phyloP scores from a whole-genome alignment of 225 moss, liverwort and hornwort species.

The Lunularia cruciata region DNA sequence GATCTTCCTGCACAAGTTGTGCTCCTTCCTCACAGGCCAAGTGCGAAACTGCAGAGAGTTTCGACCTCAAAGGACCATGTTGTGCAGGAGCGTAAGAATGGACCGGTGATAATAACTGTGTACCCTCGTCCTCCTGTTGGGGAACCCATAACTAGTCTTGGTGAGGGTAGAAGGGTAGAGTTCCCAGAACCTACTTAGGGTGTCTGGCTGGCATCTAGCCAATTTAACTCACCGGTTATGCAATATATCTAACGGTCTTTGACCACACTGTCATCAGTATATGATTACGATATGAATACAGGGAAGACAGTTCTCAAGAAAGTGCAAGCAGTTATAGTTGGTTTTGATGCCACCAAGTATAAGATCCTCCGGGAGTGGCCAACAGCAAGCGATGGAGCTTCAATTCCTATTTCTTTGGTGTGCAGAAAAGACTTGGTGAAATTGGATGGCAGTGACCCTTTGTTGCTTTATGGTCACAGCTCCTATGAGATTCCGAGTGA shows the following conservation, averaged over 20 bases:
- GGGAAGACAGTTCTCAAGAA: slow-evolving; percentile 76
- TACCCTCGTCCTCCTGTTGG: slow-evolving; percentile 68
- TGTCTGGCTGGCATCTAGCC: slow-evolving; percentile 61
- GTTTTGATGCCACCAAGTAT: slow-evolving; percentile 68
- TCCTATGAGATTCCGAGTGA: slow-evolving; percentile 98
- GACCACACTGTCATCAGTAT: slow-evolving; percentile 81
- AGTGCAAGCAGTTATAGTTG: slow-evolving; percentile 71
- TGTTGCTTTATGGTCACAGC: slow-evolving; percentile 87
- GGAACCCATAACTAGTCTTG: slow-evolving; percentile 57
- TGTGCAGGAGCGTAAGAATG: slow-evolving; percentile 77
- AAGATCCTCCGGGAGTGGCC: slow-evolving; percentile 80
- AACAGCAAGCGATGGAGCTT: slow-evolving; percentile 73
- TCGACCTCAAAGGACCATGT: slow-evolving; percentile 63
- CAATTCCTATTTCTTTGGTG: slow-evolving; percentile 74
- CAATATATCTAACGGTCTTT: slow-evolving; percentile 88
- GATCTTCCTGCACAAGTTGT: slow-evolving; percentile 50
- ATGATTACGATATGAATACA: slow-evolving; percentile 79
- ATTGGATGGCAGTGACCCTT: slow-evolving; percentile 83
- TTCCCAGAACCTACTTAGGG: slow-evolving; percentile 86
- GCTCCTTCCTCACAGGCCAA: slow-evolving; percentile 83
- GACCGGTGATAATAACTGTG: slow-evolving; percentile 76
- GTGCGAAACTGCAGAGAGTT: slow-evolving; percentile 81
- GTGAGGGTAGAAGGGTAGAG: slow-evolving; percentile 65
- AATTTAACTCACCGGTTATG: slow-evolving; percentile 71
- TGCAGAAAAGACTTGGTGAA: slow-evolving; percentile 81